Percentiles rank a stretch among this genome's conserved stretches.
Evolutionary conservation across 176 grass and related monocot genomes (phyloP).

Genomic region (Zoysia pacifica): DNA sequence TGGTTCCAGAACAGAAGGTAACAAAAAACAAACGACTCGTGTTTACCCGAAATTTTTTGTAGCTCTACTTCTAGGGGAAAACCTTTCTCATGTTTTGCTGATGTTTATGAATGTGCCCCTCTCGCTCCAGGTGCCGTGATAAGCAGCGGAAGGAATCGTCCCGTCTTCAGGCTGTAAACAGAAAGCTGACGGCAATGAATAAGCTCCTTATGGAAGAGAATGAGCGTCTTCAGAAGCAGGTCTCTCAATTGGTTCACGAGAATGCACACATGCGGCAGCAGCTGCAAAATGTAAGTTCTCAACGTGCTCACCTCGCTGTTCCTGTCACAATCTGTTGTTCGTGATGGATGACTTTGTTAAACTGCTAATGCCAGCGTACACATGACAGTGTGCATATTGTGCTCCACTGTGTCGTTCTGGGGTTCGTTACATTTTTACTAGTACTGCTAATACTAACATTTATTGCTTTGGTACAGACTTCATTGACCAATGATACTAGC

Average conservation of each 20-base stretch:
- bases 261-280: conserved; percentile 89
- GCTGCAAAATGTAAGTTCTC: conserved; percentile 75
- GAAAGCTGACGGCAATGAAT: conserved; percentile 92
- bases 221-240: conserved; percentile 96
- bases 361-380: background rate
- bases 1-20: conserved; percentile 99
- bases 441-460: conserved; percentile 41
- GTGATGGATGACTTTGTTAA: background rate
- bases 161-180: conserved; percentile 85
- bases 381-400: background rate
- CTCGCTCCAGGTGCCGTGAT: conserved; percentile 72
- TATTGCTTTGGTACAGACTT: conserved; percentile 44
- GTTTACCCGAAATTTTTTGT: background rate
- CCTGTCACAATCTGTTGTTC: background rate
- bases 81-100: background rate
- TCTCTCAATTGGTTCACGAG: conserved; percentile 90
- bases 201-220: conserved; percentile 99
- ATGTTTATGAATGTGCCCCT: background rate
- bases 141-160: conserved; percentile 91
- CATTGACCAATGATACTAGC: conserved; percentile 82
- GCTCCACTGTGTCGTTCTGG: conserved; percentile 8
- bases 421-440: conserved; percentile 5
- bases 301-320: background rate
- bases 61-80: background rate
- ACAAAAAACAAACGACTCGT: background rate